Evolutionary conservation across 2,329 filamentous ascomycete species (phyloP).

Genomic region (Diaporthe destruens): DNA sequence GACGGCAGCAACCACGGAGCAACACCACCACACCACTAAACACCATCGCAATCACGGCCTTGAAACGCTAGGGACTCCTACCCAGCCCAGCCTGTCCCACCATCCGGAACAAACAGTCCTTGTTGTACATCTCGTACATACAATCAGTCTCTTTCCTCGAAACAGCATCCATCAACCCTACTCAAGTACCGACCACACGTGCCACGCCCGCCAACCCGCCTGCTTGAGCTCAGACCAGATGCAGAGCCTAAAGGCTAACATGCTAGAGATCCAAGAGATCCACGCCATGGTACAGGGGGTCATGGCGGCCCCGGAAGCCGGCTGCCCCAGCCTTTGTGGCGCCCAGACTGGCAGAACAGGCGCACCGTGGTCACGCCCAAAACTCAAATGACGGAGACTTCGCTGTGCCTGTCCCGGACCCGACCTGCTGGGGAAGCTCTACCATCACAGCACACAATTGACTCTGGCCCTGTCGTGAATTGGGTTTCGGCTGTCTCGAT

Average conservation of each 20-base stretch:
- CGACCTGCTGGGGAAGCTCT: not conserved
- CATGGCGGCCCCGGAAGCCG: not conserved
- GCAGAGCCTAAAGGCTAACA: too few species aligned
- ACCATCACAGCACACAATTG: conserved; percentile 7
- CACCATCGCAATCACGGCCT: not conserved
- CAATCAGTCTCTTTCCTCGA: not conserved
- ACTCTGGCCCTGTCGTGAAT: conserved; percentile 6
- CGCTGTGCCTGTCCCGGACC: not conserved
- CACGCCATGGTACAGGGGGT: conserved; percentile 25
- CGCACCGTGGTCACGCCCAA: conserved; percentile 19
- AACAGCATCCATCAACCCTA: conserved; percentile 30
- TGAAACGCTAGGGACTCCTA: conserved; percentile 1
- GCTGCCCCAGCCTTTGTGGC: not conserved
- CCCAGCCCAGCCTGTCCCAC: conserved; percentile 11
- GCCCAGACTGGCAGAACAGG: not conserved
- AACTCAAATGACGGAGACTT: conserved; percentile 1
- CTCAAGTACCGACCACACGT: too few species aligned
- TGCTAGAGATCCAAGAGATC: not conserved
- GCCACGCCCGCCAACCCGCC: not conserved
- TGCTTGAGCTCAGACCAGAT: not conserved
- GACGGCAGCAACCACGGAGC: not conserved
- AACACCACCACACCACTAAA: not conserved
- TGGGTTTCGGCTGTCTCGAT: conserved; percentile 8
- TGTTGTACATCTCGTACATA: not conserved
- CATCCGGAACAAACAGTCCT: conserved; percentile 9